Conservation (phyloP, 805 yeast genomes). For the Wickerhamomyces strasburgensis region DNA sequence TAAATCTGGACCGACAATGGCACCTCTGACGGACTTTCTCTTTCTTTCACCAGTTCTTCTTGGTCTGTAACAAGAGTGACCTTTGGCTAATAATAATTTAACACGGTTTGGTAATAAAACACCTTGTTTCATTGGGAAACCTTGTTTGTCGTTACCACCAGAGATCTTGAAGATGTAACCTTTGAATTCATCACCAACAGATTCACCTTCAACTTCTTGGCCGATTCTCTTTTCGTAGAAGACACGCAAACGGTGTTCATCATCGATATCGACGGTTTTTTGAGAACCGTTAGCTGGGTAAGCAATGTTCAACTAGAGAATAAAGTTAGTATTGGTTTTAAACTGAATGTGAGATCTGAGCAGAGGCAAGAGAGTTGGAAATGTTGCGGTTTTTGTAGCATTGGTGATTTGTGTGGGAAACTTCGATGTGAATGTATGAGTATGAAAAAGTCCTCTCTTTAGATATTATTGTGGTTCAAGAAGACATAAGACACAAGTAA, state of each 20-base stretch:
- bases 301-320: conserved; percentile 92
- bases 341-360: background rate
- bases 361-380: too few relatives aligned
- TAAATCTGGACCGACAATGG: conserved; percentile 95
- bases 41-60: conserved; percentile 99
- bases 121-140: conserved; percentile 99
- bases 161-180: conserved; percentile 98
- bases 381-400: too few relatives aligned
- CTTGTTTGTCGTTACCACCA: conserved; percentile 99
- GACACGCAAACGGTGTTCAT: conserved; percentile 97
- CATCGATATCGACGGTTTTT: conserved; percentile 96
- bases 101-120: conserved; percentile 99
- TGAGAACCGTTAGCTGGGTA: conserved; percentile 99
- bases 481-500: too few relatives aligned
- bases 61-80: conserved; percentile 98
- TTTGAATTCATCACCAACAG: conserved; percentile 96
- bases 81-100: conserved; percentile 87
- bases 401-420: too few relatives aligned
- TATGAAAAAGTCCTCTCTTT: too few relatives aligned
- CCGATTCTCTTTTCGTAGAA: conserved; percentile 99
- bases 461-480: too few relatives aligned
- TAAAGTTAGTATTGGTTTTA: background rate
- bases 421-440: too few relatives aligned
- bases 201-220: conserved; percentile 98
- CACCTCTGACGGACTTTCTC: conserved; percentile 99